These are phyloP conservation scores for Verticillium alfalfae DNA, from an alignment of 2,329 filamentous ascomycete genomes.

Conservation along the genomic window DNA sequence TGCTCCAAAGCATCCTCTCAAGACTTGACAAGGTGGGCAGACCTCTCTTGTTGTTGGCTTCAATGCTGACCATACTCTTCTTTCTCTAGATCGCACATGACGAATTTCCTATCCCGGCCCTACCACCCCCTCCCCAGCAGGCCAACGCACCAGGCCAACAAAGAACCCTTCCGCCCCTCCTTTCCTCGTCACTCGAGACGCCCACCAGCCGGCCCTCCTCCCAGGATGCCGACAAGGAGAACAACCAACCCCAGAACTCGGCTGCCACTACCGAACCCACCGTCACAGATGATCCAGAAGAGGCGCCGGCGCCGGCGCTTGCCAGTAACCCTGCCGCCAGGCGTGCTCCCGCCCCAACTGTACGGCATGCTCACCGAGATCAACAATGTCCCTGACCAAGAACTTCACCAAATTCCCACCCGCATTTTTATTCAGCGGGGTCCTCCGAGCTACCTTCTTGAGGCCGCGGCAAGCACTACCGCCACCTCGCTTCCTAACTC, in stretches of 20 bases:
- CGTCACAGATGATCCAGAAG: slow-evolving; percentile 23
- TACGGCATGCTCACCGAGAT: slow-evolving; percentile 58
- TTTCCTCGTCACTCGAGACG: slow-evolving; percentile 34
- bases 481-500: slow-evolving; percentile 75
- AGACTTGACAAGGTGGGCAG: slow-evolving; percentile 58
- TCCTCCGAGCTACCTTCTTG: slow-evolving; percentile 78
- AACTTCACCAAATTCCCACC: slow-evolving; percentile 74
- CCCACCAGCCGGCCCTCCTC: slow-evolving; percentile 29
- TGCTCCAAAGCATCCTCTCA: slow-evolving; percentile 60
- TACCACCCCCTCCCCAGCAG: slow-evolving; percentile 39
- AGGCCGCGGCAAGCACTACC: slow-evolving; percentile 72
- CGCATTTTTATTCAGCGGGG: slow-evolving; percentile 86
- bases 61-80: background rate
- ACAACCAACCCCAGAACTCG: slow-evolving; percentile 39
- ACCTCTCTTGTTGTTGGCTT: slow-evolving; percentile 30
- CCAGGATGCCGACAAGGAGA: slow-evolving; percentile 65
- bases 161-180: slow-evolving; percentile 31
- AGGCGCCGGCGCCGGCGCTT: slow-evolving; percentile 10
- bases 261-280: slow-evolving; percentile 30
- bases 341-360: slow-evolving; percentile 58
- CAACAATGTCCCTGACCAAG: slow-evolving; percentile 46
- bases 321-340: slow-evolving; percentile 25
- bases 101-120: slow-evolving; percentile 67
- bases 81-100: slow-evolving; percentile 61
- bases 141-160: slow-evolving; percentile 30